phyloP scores from a whole-genome alignment of 805 yeast genomes.

The Sugiyamaella valdiviana region DNA sequence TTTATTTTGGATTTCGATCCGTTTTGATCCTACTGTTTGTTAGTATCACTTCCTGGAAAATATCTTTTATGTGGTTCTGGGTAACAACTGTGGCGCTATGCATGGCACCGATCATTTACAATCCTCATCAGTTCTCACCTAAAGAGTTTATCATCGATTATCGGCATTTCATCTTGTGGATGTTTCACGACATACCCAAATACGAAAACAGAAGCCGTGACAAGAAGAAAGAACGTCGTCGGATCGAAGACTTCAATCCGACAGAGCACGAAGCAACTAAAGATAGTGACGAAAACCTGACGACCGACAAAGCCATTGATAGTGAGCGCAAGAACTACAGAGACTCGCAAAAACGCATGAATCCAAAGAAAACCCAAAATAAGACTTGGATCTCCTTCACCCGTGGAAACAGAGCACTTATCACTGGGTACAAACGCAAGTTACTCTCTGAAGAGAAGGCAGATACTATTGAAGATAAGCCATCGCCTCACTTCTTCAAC shows the following conservation, averaged over 20 bases:
- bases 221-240: no score
- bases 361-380: no score
- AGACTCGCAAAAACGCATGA: no score
- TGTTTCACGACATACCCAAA: no score
- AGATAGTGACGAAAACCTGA: slow-evolving; percentile 47
- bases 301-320: no score
- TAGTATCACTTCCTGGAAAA: slow-evolving; percentile 64
- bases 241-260: no score
- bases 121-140: slow-evolving; percentile 91
- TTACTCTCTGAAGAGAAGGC: slow-evolving; percentile 36
- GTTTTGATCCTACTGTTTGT: slow-evolving; percentile 49
- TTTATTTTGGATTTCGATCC: slow-evolving; percentile 56
- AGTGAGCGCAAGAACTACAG: no score
- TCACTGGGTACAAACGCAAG: slow-evolving; percentile 75
- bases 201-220: no score
- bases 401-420: slow-evolving; percentile 62
- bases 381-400: slow-evolving; percentile 66
- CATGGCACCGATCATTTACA: slow-evolving; percentile 82
- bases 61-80: slow-evolving; percentile 92
- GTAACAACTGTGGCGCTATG: slow-evolving; percentile 74
- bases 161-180: slow-evolving; percentile 74
- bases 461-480: slow-evolving; percentile 39
- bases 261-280: no score
- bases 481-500: slow-evolving; percentile 65
- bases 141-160: slow-evolving; percentile 86